Evolutionary conservation across 2,329 filamentous ascomycete species (phyloP).

Genomic region (Trichoderma sp.): DNA sequence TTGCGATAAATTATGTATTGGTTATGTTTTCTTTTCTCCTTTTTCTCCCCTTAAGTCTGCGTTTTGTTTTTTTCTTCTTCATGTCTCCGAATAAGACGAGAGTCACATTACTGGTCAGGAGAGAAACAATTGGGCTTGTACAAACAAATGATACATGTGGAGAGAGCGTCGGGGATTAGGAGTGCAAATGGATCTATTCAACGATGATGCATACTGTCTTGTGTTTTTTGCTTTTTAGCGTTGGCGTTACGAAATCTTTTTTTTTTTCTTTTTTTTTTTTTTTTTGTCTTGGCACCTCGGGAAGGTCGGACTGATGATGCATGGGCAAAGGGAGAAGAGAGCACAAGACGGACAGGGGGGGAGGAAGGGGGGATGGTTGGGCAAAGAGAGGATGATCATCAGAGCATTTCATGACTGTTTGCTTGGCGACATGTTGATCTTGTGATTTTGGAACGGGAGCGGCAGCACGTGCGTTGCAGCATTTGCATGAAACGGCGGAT

Average conservation of each 20-base stretch:
- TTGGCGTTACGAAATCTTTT: not conserved
- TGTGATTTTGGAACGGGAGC: not conserved
- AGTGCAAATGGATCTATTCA: conserved; percentile 3
- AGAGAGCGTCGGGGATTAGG: not conserved
- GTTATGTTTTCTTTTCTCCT: not conserved
- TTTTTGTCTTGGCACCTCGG: not conserved
- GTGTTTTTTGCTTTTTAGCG: conserved; percentile 18
- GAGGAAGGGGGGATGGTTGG: not conserved
- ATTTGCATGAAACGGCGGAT: conserved; percentile 12
- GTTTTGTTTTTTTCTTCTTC: not conserved
- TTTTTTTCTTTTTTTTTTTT: not conserved
- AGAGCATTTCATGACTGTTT: not conserved
- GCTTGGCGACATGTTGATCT: not conserved
- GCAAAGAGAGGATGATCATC: not conserved
- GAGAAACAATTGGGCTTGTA: not conserved
- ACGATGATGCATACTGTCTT: conserved; percentile 17
- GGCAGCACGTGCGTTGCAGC: not conserved
- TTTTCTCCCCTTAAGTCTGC: not conserved
- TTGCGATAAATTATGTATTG: conserved; percentile 17
- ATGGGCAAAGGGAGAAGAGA: not conserved
- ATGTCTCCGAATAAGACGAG: not conserved
- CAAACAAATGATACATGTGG: conserved; percentile 14
- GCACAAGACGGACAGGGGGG: not conserved
- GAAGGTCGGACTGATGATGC: conserved; percentile 1
- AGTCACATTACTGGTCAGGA: not conserved